Base-by-base conservation (phyloP, 805 yeast genomes). In the Cyberlindnera mrakii region DNA sequence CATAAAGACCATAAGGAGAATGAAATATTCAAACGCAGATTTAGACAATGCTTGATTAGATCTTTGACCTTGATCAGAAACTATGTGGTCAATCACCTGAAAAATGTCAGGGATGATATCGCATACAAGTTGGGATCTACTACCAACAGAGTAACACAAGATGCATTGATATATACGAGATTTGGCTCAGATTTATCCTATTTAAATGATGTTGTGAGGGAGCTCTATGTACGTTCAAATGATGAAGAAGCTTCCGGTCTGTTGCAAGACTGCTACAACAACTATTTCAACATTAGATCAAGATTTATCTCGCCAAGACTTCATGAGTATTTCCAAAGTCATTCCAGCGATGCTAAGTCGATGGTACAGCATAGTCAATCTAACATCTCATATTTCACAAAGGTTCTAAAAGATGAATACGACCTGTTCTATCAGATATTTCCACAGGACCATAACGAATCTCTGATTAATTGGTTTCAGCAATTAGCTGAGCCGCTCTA, bases 41-140 rank as follows among this genome's bases (percentile, higher is more conserved):
- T 86, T 64, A 77, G 85, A 48, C 95, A 86, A 53, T 86, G 96
- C 55, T 71, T 88, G 73, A 80, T 90, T 1, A 73, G 96, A 45
- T 82, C 95, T 1, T 70, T 88, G 37, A 79, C 93, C 0, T 67
- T 91, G 46, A 76, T 88, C 14, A 74, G 82, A 49, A 85, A 82
- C 54, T 87, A 81, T 57, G 63, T 85, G 42, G 69, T 68, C 9
- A 57, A 54, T 32, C 67, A 62, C 43, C 48, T 77, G 43, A 68
- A 69, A 43, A 57, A 52, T 23, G 49, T 60, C 3, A 53, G 58
- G 40, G 55, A 50, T 43, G 66, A 65, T 14, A 57, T 70, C 27
- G 42, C 47, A 2, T 41, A 45, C 11, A 65, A 62, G 41, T 17
- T 63, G 2, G 16, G 47, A 3, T 47, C 45, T 16, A 41, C 55